Evolutionary conservation across 306 rosid species (phyloP), one percentile per base, ranked within the genome.

Genomic region (Glycine soja): DNA sequence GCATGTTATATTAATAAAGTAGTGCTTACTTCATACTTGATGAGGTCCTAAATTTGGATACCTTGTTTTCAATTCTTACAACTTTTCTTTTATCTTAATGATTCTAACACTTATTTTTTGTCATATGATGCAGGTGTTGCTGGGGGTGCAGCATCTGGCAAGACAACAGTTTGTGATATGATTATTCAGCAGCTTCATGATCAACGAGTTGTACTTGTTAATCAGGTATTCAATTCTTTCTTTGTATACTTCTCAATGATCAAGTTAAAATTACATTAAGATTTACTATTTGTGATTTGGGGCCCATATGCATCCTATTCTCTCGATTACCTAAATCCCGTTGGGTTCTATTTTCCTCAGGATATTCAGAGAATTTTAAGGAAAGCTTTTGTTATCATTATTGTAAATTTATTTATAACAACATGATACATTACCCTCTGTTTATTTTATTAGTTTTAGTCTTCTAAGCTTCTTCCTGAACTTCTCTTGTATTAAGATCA

Each of bases 131-230:
- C 87, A 96, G 99, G 99, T 83, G 99, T 96, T 85, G 93, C 97
- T 81, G 99, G 99, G 54, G 99, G 99, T 80, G 98, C 99, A 10
- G 97, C 99, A 73, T 96, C 99, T 47, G 99, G 99, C 62, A 96
- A 96, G 89, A 96, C 92, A 16, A 83, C 97, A 2, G 99, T 96
- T 56, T 96, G 99, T 84, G 97, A 96, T 85, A 86, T 93, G 98
- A 96, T 96, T 83, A 92, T 96, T 88, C 99, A 96, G 86, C 99
- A 96, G 75, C 98, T 96, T 86, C 99, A 93, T 88, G 98, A 96
- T 73, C 99, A 96, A 74, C 93, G 99, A 47, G 98, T 96, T 24
- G 98, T 96, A 76, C 96, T 93, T 79, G 99, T 96, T 72, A 93
- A 90, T 85, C 99, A 96, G 97, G 99, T 93, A 83, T 66, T 9